phyloP scores from a whole-genome alignment of 1,284 basidiomycete species.

The Tylopilus microsporus region DNA sequence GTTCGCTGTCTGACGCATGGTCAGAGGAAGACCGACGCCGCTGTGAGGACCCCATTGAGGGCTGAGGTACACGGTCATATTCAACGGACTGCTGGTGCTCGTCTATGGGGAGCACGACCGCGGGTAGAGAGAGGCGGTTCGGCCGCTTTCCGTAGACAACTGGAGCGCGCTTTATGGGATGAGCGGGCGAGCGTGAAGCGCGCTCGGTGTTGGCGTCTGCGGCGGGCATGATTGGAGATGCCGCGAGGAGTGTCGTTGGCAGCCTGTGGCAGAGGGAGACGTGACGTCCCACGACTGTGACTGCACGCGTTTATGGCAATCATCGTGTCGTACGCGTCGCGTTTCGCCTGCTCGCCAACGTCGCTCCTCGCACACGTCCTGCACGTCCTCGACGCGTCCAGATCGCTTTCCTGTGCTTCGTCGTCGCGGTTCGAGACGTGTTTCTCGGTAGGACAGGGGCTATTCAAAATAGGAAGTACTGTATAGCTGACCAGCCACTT shows the following conservation, averaged over 20 bases:
- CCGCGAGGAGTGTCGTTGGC: conserved; percentile 4
- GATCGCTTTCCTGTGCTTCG: not conserved
- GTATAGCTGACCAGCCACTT: conserved; percentile 32
- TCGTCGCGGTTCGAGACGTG: conserved; percentile 1
- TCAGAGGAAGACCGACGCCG: conserved; percentile 8
- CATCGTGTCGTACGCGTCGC: conserved; percentile 19
- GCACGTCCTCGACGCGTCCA: conserved; percentile 14
- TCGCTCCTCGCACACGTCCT: not conserved
- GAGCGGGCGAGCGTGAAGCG: not conserved
- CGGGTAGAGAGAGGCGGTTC: not conserved
- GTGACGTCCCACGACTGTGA: conserved; percentile 34
- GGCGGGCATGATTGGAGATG: conserved; percentile 14
- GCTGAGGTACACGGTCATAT: not conserved
- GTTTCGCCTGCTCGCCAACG: conserved; percentile 1
- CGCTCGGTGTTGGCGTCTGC: conserved; percentile 1
- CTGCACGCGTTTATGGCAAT: conserved; percentile 32
- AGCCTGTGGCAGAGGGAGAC: conserved; percentile 2
- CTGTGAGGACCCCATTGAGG: not conserved
- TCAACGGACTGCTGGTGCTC: conserved; percentile 2
- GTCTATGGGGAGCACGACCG: not conserved
- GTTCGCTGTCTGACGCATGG: conserved; percentile 13
- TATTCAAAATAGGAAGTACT: conserved; percentile 16
- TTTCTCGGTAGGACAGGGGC: conserved; percentile 17
- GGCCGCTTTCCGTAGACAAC: conserved; percentile 29
- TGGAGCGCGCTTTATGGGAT: conserved; percentile 21